Evolutionary conservation across 768 basidiomycete species (phyloP), one percentile per base, ranked within the genome.

Genomic region (Pisolithus sp.): DNA sequence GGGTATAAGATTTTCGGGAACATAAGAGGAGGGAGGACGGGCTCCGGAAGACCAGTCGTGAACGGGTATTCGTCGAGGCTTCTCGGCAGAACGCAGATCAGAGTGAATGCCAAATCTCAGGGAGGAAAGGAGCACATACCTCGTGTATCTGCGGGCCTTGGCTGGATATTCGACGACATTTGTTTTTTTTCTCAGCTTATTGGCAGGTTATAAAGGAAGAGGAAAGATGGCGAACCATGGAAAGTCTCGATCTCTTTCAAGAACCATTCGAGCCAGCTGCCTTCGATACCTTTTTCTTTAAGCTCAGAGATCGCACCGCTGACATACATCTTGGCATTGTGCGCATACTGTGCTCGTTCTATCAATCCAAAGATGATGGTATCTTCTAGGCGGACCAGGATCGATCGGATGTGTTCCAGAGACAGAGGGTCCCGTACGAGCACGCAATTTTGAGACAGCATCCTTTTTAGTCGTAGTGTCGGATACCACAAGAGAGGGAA

Each of bases 21-120:
- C 45, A 70, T 63, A 52, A 89, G 72, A 2, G 86, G 77, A 6
- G 80, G 80, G 13, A 99, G 77, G 48, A 99, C 79, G 21, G 95
- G 92, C 0, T 75, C 65, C 0, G 96, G 94, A 34, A 99, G 86
- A 53, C 81, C 74, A 13, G 71, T 63, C 23, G 90, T 89, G 75
- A 99, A 99, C 0, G 96, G 93, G 63, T 95, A 93, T 75, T 99
- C 96, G 65, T 99, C 96, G 40, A 96, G 96, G 65, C 95, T 97
- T 65, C 18, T 46, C 18, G 12, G 10, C 10, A 44, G 47, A 41
- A 37, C 50, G 38, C 23, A 21, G 36, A 3, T 52, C 45, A 49
- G 21, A 0, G 15, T n/a, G n/a, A 31, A 34, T n/a, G 49, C 24
- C 13, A 17, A 12, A 18, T 41, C n/a, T 41, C 24, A 20, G 18